These are phyloP conservation scores for Solanum medicagineum DNA, from an alignment of 257 asterid species.

Conservation along the genomic window DNA sequence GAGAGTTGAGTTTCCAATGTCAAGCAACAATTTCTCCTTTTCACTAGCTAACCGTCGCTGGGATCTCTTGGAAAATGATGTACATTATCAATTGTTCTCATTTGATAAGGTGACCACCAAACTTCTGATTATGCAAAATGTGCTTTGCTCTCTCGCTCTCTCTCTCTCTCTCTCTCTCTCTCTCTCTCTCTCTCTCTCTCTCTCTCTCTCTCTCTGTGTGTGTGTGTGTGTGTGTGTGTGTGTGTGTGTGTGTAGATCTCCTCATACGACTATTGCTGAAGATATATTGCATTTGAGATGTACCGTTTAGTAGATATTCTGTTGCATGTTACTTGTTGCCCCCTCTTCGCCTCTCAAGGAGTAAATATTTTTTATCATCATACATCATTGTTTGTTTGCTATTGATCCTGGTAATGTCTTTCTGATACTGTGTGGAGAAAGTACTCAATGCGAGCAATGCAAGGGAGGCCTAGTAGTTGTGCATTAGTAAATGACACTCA, in stretches of 20 bases:
- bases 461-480: neutral
- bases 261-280: neutral
- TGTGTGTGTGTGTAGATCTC: neutral
- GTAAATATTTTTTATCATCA: neutral
- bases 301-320: neutral
- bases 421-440: neutral
- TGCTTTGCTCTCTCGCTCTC: neutral
- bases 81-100: slow-evolving; percentile 50
- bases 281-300: neutral
- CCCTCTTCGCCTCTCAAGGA: neutral
- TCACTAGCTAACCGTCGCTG: slow-evolving; percentile 81
- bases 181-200: too few species aligned
- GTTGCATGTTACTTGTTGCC: neutral
- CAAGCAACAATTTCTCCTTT: slow-evolving; percentile 72
- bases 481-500: neutral
- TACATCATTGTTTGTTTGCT: neutral
- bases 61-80: slow-evolving; percentile 64
- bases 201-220: neutral
- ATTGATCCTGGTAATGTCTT: neutral
- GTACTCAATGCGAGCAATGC: neutral
- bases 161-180: neutral
- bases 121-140: neutral
- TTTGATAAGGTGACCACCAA: slow-evolving; percentile 63
- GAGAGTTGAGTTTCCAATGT: slow-evolving; percentile 94
- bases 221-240: neutral